These are phyloP conservation scores for Tuber umbilicatum DNA, from an alignment of 495 filamentous ascomycete species.

Conservation along the genomic window DNA sequence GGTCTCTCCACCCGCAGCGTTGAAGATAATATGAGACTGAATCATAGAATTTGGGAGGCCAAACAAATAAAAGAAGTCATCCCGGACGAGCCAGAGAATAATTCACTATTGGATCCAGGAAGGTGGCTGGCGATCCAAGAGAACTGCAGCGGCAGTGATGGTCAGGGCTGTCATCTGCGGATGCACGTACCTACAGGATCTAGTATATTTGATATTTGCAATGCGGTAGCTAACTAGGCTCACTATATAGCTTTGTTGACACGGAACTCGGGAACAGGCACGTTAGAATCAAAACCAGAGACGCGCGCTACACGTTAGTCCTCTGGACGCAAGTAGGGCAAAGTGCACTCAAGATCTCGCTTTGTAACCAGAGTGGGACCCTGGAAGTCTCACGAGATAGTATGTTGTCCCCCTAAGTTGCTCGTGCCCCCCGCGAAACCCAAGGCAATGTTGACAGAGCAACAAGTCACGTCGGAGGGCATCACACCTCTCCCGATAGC, in stretches of 20 bases:
- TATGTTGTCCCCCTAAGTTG: background rate
- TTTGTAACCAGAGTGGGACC: constrained; percentile 4
- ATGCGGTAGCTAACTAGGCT: background rate
- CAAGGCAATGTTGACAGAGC: background rate
- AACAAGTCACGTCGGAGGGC: background rate
- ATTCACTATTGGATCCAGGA: constrained; percentile 40
- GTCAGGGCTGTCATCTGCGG: background rate
- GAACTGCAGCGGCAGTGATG: constrained; percentile 9
- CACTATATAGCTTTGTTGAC: background rate
- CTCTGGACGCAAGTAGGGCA: constrained; percentile 1
- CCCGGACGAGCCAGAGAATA: background rate
- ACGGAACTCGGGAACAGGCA: background rate
- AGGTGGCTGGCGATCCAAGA: constrained; percentile 21
- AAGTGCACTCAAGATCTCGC: background rate
- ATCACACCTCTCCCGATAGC: background rate
- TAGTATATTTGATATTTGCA: background rate
- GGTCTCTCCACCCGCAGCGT: background rate
- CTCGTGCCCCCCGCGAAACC: background rate
- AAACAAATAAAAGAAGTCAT: background rate
- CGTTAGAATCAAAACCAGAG: background rate
- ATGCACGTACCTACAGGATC: background rate
- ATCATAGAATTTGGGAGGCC: background rate
- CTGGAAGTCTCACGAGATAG: background rate
- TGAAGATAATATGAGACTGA: background rate
- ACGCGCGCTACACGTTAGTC: background rate